Conservation (phyloP, 345 rosid species). For the Eucalyptus marginata region DNA sequence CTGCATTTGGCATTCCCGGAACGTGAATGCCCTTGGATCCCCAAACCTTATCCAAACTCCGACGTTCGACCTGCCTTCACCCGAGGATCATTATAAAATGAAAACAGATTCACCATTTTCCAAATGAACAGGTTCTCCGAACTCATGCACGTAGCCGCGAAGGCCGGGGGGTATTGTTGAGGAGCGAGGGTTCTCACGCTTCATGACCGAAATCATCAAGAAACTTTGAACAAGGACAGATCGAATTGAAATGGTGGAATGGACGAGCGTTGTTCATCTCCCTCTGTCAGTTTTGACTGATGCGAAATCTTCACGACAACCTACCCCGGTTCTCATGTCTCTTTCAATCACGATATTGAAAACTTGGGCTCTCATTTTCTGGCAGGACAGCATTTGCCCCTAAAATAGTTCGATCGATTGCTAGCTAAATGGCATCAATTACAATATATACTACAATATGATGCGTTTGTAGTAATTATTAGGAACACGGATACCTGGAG, state of each 20-base stretch:
- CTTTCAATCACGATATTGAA: too few relatives aligned
- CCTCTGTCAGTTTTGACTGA: too few relatives aligned
- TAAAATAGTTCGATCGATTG: too few relatives aligned
- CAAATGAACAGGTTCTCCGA: background rate
- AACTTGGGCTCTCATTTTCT: too few relatives aligned
- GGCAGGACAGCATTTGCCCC: too few relatives aligned
- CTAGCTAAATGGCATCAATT: too few relatives aligned
- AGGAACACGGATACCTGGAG: too few relatives aligned
- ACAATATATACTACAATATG: too few relatives aligned
- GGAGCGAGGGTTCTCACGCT: background rate
- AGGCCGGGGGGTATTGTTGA: background rate
- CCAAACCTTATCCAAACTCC: background rate
- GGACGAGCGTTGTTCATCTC: too few relatives aligned
- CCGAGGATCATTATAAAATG: background rate
- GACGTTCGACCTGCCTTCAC: background rate
- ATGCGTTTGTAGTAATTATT: too few relatives aligned
- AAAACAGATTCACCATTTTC: background rate
- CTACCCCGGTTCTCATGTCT: too few relatives aligned
- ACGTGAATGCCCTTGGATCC: background rate
- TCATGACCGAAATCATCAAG: background rate
- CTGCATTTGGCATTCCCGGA: background rate
- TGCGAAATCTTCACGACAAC: too few relatives aligned
- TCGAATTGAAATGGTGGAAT: background rate
- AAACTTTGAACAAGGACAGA: background rate
- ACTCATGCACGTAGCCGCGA: background rate